Conservation (phyloP, 176 grass and related monocot genomes). For the Hyparrhenia diplandra region DNA sequence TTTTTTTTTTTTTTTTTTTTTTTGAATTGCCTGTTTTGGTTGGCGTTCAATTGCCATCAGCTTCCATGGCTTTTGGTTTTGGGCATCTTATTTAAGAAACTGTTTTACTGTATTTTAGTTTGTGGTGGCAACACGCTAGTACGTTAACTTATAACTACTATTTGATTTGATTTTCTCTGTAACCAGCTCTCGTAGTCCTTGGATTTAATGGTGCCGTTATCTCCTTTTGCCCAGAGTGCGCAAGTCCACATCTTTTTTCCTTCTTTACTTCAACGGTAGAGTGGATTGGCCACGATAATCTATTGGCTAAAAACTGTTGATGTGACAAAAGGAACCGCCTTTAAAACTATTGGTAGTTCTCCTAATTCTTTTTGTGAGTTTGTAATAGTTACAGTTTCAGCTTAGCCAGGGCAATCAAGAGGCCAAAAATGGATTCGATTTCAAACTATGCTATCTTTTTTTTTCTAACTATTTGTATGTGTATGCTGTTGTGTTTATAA, state of each 20-base stretch:
- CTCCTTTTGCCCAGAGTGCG: neutral
- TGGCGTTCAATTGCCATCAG: neutral
- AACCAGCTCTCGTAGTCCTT: neutral
- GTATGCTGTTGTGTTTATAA: neutral
- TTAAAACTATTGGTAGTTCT: no score
- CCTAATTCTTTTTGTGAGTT: neutral
- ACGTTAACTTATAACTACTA: no score
- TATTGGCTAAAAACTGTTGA: neutral
- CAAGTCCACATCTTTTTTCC: neutral
- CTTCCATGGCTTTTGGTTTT: neutral
- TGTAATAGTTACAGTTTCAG: neutral
- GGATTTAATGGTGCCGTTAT: neutral
- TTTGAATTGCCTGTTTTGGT: no score
- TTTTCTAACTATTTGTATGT: neutral
- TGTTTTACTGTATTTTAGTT: neutral
- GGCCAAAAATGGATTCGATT: conserved; percentile 1
- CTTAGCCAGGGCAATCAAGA: conserved; percentile 6
- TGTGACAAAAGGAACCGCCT: neutral
- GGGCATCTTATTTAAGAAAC: neutral
- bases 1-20: no score
- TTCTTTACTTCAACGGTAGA: neutral
- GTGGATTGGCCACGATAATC: neutral
- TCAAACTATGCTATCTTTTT: neutral
- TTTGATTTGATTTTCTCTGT: neutral
- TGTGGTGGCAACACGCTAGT: neutral